phyloP scores from a whole-genome alignment of 2,329 filamentous ascomycete species.

The Aspergillus sp. region DNA sequence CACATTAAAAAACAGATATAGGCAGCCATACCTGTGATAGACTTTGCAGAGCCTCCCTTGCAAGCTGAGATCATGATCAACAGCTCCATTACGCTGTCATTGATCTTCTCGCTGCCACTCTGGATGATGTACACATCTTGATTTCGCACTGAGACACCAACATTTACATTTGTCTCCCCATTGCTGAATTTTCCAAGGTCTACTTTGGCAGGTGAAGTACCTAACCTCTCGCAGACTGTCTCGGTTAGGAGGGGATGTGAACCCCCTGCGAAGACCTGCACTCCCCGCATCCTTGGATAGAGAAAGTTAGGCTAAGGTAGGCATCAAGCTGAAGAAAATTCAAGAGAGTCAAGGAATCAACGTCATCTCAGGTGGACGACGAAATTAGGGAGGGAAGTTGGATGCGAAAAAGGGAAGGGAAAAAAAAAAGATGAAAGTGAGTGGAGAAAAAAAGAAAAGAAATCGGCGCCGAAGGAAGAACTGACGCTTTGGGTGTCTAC shows the following conservation, averaged over 20 bases:
- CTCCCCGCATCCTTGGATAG: constrained; percentile 57
- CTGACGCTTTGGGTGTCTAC: constrained; percentile 14
- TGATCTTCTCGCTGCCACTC: constrained; percentile 92
- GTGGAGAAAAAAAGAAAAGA: constrained; percentile 17
- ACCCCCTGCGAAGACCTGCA: constrained; percentile 67
- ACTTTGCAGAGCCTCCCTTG: constrained; percentile 95
- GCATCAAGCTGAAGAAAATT: constrained; percentile 9
- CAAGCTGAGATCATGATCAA: constrained; percentile 99
- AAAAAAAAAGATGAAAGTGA: constrained; percentile 15
- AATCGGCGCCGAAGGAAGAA: background rate
- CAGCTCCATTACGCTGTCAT: constrained; percentile 98
- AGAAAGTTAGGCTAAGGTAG: constrained; percentile 16
- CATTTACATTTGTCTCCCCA: constrained; percentile 69
- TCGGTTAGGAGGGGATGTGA: constrained; percentile 66
- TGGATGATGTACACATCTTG: constrained; percentile 99
- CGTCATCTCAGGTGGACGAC: constrained; percentile 16
- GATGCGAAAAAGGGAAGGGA: constrained; percentile 14
- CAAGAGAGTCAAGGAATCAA: background rate
- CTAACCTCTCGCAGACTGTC: constrained; percentile 65
- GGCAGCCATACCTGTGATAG: constrained; percentile 76
- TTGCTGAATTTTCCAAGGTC: constrained; percentile 68
- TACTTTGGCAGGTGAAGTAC: constrained; percentile 59
- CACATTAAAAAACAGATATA: constrained; percentile 1
- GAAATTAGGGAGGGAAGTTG: background rate
- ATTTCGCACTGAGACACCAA: constrained; percentile 75